Evolutionary conservation across 1,284 basidiomycete species (phyloP).

Genomic region (Melampsora americana): DNA sequence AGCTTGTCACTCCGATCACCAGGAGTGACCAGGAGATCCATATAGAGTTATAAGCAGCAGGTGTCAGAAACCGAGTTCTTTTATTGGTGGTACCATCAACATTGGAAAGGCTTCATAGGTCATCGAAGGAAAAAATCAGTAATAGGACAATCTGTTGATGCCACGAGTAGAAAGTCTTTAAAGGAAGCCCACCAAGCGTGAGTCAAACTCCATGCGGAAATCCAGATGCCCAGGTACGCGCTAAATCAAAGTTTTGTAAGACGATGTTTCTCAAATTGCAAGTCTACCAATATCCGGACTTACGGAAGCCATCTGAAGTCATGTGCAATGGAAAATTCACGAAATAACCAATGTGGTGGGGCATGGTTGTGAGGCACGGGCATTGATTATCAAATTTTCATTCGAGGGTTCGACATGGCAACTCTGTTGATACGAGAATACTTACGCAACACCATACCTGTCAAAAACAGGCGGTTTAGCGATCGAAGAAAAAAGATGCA

Average conservation of each 20-base stretch:
- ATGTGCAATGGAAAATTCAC: neutral
- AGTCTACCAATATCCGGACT: neutral
- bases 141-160: neutral
- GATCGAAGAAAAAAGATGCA: too few relatives aligned
- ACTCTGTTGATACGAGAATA: too few relatives aligned
- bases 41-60: neutral
- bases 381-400: too few relatives aligned
- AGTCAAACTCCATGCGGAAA: neutral
- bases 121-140: neutral
- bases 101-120: neutral
- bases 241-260: neutral
- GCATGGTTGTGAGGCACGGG: neutral
- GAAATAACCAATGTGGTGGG: neutral
- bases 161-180: neutral
- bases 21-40: neutral
- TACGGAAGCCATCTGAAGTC: conserved; percentile 3
- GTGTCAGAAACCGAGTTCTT: neutral
- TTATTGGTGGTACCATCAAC: neutral
- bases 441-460: neutral
- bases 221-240: neutral
- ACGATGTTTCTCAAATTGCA: neutral
- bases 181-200: neutral
- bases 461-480: too few relatives aligned
- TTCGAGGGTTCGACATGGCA: too few relatives aligned
- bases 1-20: neutral